phyloP scores from a whole-genome alignment of 176 grass and related monocot species.

The Neostapfia colusana region DNA sequence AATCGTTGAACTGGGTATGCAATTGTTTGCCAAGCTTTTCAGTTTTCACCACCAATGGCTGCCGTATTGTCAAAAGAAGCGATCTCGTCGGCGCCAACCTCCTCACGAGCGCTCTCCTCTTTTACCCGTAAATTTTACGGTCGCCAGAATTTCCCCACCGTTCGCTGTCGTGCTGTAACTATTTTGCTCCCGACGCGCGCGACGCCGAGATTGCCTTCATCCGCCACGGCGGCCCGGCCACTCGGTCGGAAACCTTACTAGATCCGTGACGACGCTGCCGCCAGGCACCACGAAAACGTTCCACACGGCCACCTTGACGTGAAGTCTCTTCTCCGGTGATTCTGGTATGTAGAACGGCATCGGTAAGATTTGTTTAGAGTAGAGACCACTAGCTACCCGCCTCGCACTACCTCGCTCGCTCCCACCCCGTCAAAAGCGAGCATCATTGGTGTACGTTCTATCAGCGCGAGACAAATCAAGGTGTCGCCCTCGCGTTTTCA shows the following conservation, averaged over 20 bases:
- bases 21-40: background rate
- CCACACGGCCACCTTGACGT: conserved; percentile 26
- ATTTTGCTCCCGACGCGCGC: background rate
- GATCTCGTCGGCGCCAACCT: background rate
- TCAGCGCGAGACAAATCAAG: conserved; percentile 9
- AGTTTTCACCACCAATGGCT: background rate
- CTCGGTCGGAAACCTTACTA: background rate
- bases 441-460: conserved; percentile 37
- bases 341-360: conserved; percentile 34
- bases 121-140: background rate
- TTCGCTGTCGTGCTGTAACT: background rate
- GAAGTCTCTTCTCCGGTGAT: conserved; percentile 37
- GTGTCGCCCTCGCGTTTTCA: background rate
- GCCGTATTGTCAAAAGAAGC: background rate
- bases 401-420: background rate
- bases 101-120: background rate
- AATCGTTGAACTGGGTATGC: background rate
- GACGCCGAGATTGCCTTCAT: background rate
- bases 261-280: background rate
- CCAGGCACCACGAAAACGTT: background rate
- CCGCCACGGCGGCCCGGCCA: no score
- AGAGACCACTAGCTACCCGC: background rate
- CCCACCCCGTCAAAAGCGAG: conserved; percentile 48
- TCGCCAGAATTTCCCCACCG: background rate
- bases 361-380: conserved; percentile 38